Evolutionary conservation across 371 early-diverging fungal species (phyloP).

Genomic region (Apophysomyces sp.): DNA sequence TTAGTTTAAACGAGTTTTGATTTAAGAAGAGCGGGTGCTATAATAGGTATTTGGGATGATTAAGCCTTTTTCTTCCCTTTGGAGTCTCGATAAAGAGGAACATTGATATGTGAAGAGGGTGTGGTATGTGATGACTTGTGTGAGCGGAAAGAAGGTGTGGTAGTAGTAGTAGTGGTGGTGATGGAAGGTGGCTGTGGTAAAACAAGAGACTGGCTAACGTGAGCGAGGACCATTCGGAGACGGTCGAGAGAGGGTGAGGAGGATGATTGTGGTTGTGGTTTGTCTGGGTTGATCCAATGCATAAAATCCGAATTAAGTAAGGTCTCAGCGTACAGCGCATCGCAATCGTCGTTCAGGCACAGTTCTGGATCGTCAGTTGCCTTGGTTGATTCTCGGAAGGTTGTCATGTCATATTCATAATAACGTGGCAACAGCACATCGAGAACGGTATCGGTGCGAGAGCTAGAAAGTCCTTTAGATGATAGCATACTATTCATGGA

Average conservation of each 20-base stretch:
- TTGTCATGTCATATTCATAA: slow-evolving; percentile 16
- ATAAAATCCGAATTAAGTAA: slow-evolving; percentile 29
- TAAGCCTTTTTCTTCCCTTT: neutral
- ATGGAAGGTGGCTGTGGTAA: neutral
- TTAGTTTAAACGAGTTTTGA: no score
- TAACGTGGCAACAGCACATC: slow-evolving; percentile 19
- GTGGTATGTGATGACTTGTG: neutral
- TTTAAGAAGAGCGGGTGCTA: no score
- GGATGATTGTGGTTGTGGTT: neutral
- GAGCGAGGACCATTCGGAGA: slow-evolving; percentile 19
- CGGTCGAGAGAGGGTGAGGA: slow-evolving; percentile 13
- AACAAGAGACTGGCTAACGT: slow-evolving; percentile 6
- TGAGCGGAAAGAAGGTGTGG: neutral
- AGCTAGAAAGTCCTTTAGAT: slow-evolving; percentile 7
- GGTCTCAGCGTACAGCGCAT: slow-evolving; percentile 26
- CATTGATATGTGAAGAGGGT: neutral
- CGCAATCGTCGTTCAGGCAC: slow-evolving; percentile 28
- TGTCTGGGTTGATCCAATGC: slow-evolving; percentile 13
- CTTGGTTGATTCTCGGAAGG: neutral
- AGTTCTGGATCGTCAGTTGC: slow-evolving; percentile 24
- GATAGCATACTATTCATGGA: neutral
- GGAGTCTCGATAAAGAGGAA: neutral
- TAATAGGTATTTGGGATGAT: neutral
- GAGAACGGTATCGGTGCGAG: slow-evolving; percentile 10
- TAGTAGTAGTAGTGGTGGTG: neutral